Evolutionary conservation across 305 asterid species (phyloP).

Genomic region (Withania somnifera): DNA sequence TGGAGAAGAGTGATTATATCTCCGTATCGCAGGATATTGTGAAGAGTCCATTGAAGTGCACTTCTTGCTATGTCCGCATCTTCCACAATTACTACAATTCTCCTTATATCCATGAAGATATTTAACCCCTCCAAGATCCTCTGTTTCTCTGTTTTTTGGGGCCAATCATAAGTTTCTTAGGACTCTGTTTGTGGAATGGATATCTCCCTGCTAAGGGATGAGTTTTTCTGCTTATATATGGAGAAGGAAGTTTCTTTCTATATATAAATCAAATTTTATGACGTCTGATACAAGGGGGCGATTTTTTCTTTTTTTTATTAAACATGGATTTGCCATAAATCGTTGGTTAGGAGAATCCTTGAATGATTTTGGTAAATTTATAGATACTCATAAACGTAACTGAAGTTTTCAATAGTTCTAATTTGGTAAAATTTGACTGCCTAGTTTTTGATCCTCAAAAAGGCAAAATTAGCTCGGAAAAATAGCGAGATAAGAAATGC

Average conservation of each 20-base stretch:
- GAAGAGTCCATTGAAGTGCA: slow-evolving; percentile 78
- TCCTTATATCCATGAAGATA: slow-evolving; percentile 19
- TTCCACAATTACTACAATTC: slow-evolving; percentile 74
- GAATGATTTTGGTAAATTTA: not conserved
- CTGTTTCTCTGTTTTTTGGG: not conserved
- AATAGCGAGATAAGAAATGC: not conserved
- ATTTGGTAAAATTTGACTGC: not conserved
- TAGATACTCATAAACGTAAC: not conserved
- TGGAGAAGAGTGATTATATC: slow-evolving; percentile 73
- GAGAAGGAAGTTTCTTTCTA: not conserved
- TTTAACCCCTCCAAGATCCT: not conserved
- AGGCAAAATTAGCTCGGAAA: not conserved
- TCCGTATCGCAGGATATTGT: slow-evolving; percentile 61
- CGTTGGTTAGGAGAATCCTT: not conserved
- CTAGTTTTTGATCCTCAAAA: not conserved
- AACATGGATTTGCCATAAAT: not conserved
- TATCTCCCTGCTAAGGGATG: not conserved
- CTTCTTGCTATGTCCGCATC: slow-evolving; percentile 64
- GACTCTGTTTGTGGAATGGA: not conserved
- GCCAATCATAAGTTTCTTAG: not conserved
- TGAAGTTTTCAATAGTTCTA: not conserved
- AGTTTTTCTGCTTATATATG: not conserved
- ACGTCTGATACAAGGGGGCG: not conserved
- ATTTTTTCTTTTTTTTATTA: not conserved
- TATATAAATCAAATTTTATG: not conserved